Percentiles rank a stretch among this genome's conserved stretches.
Evolutionary conservation across 257 asterid species (phyloP).

Genomic region (Eucommia ulmoides): DNA sequence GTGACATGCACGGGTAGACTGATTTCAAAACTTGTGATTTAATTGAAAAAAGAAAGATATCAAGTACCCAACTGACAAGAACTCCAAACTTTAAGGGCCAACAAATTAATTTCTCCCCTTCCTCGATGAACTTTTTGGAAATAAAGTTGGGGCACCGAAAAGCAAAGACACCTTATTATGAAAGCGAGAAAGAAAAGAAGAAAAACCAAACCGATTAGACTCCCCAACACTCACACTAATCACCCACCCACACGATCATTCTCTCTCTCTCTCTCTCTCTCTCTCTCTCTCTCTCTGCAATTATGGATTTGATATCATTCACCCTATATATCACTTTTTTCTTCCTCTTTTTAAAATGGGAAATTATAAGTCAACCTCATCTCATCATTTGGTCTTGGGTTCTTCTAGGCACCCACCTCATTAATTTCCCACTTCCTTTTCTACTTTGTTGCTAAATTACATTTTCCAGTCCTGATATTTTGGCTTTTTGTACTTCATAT

Average conservation of each 20-base stretch:
- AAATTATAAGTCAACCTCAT: conserved; percentile 85
- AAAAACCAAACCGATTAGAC: conserved; percentile 48
- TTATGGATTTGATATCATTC: not conserved
- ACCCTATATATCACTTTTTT: not conserved
- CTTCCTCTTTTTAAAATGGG: conserved; percentile 1
- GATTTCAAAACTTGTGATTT: too few species aligned
- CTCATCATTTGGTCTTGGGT: conserved; percentile 98
- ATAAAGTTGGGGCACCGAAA: conserved; percentile 73
- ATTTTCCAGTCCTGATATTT: not conserved
- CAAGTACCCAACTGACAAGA: too few species aligned
- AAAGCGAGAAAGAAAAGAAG: conserved; percentile 37
- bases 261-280: not conserved
- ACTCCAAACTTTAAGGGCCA: too few species aligned
- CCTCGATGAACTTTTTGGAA: conserved; percentile 17
- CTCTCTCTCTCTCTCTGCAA: not conserved
- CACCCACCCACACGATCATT: conserved; percentile 19
- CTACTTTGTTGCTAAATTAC: too few species aligned
- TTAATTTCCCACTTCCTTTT: conserved; percentile 19
- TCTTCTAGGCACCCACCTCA: conserved; percentile 44
- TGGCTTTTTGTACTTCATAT: not conserved
- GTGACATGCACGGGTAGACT: too few species aligned
- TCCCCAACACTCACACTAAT: conserved; percentile 50
- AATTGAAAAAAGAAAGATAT: too few species aligned
- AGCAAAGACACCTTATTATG: conserved; percentile 65
- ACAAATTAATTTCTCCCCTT: conserved; percentile 25